Conservation (phyloP, 139 green algal genomes). For the Zygnema cylindricum region DNA sequence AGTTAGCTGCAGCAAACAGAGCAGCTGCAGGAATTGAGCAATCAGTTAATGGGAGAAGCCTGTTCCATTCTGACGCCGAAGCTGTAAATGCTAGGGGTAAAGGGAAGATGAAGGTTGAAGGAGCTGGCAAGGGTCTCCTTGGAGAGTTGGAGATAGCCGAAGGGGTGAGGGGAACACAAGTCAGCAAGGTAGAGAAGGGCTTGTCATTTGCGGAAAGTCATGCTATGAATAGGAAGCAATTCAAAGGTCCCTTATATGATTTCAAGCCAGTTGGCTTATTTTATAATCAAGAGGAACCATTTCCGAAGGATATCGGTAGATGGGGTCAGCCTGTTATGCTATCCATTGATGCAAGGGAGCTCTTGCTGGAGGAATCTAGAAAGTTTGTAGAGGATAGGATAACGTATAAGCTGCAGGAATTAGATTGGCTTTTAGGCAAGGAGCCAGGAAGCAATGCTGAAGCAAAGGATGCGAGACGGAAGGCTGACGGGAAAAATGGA, state of each 20-base stretch:
- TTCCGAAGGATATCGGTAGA: not conserved
- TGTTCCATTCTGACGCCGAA: not conserved
- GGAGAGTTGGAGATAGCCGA: constrained; percentile 17
- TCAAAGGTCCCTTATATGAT: constrained; percentile 32
- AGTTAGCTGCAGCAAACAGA: not conserved
- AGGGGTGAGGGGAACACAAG: not conserved
- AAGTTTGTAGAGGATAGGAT: not conserved
- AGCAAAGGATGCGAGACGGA: not conserved
- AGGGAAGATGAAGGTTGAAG: constrained; percentile 9
- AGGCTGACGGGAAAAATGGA: not conserved
- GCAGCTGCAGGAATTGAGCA: not conserved
- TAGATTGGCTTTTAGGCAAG: constrained; percentile 22
- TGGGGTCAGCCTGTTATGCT: constrained; percentile 10
- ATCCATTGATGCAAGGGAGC: not conserved
- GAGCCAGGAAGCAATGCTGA: not conserved
- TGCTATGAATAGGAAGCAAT: not conserved
- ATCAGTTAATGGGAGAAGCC: not conserved
- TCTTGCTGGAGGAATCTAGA: constrained; percentile 23
- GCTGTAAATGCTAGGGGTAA: constrained; percentile 5
- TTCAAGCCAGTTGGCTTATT: not conserved
- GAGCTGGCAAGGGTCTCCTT: not conserved
- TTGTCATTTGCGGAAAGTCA: not conserved
- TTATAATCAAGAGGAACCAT: not conserved
- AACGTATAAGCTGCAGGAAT: constrained; percentile 1
- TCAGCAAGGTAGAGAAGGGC: not conserved